Base-by-base conservation (phyloP, 2,329 filamentous ascomycete genomes). In the Fusarium devonianum region DNA sequence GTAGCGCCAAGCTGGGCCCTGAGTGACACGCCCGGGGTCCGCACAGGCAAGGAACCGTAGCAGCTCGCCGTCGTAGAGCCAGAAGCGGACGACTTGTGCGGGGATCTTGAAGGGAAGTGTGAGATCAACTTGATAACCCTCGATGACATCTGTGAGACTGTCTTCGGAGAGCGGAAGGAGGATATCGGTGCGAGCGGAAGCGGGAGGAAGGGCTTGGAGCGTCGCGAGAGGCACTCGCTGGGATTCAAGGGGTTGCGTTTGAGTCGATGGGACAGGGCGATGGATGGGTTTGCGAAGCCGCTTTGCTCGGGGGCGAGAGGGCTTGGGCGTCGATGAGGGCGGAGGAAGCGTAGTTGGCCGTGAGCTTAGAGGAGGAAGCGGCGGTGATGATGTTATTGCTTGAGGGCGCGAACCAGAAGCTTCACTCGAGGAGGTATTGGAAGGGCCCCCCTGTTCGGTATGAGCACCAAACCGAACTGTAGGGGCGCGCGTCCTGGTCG, bases 31-130 rank as follows among this genome's bases (percentile, higher is more conserved):
- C 0, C 76, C 71, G 1, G 71, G 66, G 0, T 79, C 74, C 12
- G 86, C 75, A 9, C 75, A 75, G 11, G 82, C 83, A 77, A 87
- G 84, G 62, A 86, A 86, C 41, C 73, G 78, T 7, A 88, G 67
- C 45, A 79, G 69, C 75, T 79, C 22, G 63, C 69, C 12, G 73
- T 81, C 74, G 56, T 85, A 84, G 12, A 88, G 73, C 85, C 85
- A 88, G 59, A 86, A 75, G n/a, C 85, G 82, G 13, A 69, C 73
- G 5, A 86, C 80, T 12, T 76, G 73, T 3, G 71, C 64, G 2
- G 83, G 81, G 16, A 88, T 76, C 37, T 74, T 77, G 70, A 81
- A 86, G 12, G 72, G 69, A 32, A 84, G 75, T 49, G 81, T 80
- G 41, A 87, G 75, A 61, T 85, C 77, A 44, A 82, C 74, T 44